Percentiles rank a stretch among this genome's conserved stretches.
Evolutionary conservation across 768 basidiomycete genomes (phyloP).

Genomic region (Cystofilobasidium ferigula): DNA sequence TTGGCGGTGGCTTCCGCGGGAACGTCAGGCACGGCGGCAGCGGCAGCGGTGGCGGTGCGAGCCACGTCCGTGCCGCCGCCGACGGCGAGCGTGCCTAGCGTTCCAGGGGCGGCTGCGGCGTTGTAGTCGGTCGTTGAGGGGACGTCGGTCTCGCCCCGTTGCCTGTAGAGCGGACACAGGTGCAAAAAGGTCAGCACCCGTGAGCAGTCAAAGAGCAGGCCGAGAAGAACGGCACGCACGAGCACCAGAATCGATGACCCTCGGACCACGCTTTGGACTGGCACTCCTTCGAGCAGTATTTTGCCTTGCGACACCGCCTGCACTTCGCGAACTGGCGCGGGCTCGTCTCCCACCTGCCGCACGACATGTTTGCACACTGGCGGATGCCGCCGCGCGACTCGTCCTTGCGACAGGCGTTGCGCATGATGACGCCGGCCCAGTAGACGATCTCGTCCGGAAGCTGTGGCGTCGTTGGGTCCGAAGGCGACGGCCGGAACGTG

Average conservation of each 20-base stretch:
- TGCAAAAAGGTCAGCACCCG: not conserved
- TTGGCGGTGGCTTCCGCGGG: too few species aligned
- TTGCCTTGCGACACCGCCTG: slow-evolving; percentile 86
- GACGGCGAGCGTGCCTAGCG: not conserved
- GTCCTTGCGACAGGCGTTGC: slow-evolving; percentile 97
- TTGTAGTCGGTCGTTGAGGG: not conserved
- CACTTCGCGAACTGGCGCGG: slow-evolving; percentile 97
- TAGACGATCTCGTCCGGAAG: slow-evolving; percentile 86
- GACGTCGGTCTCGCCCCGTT: slow-evolving; percentile 20
- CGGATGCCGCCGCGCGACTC: slow-evolving; percentile 82
- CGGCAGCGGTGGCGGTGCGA: not conserved
- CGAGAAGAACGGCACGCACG: slow-evolving; percentile 10
- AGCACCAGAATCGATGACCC: slow-evolving; percentile 58
- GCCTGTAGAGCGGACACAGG: not conserved
- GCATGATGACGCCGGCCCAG: slow-evolving; percentile 99
- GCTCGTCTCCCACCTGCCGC: slow-evolving; percentile 84
- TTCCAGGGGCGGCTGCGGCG: not conserved
- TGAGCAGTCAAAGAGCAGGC: not conserved
- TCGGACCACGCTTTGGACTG: slow-evolving; percentile 94
- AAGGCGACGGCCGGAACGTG: slow-evolving; percentile 81
- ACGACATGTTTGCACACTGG: slow-evolving; percentile 97
- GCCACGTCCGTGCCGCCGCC: not conserved
- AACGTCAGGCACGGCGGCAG: not conserved
- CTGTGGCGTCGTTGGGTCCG: slow-evolving; percentile 59
- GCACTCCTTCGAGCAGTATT: slow-evolving; percentile 96